Base-by-base conservation (phyloP, 164 flowering plant species). In the Cinnamomum micranthum region DNA sequence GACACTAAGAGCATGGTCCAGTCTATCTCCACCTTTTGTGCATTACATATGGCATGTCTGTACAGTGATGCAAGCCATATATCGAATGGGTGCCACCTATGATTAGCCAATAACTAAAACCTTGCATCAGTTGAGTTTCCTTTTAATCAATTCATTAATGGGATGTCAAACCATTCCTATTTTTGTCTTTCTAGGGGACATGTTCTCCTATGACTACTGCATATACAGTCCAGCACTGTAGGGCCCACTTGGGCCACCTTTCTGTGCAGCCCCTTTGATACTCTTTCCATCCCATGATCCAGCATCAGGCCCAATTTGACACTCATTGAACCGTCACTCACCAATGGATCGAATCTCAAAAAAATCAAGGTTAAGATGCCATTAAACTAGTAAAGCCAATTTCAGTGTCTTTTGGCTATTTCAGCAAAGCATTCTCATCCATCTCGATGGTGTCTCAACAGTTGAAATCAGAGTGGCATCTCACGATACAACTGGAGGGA, bases 401-500 rank as follows among this genome's bases (percentile, higher is more conserved):
- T 55, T 55, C n/a, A 20, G n/a, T 4, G 2, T 55, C n/a, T 6
- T 55, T 55, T 55, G 7, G n/a, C n/a, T 20, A 55, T 55, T 55
- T 55, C 60, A 14, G n/a, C 60, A 17, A 52, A 55, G 12, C 58
- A n/a, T 50, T 60, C 66, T 60, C 66, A 55, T 19, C 52, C 68
- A 27, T 23, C 23, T n/a, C 35, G 55, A 24, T 58, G 51, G 72
- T 33, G 27, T 55, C 27, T 27, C 50, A 59, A 81, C 89, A 92
- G 99, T 95, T 81, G 88, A 93, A 79, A 82, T 84, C 65, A 88
- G 91, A 0, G 92, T 90, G 67, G 95, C 93, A 19, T 88, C 89
- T 23, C 99, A 93, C 79, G 99, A 95, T 81, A 95, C 99, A 70
- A 95, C 99, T 33, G 99, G 99, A 4, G 99, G 99, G 22, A 95